phyloP scores from a whole-genome alignment of 352 stramenopile genomes.

The Phytophthora syringae region DNA sequence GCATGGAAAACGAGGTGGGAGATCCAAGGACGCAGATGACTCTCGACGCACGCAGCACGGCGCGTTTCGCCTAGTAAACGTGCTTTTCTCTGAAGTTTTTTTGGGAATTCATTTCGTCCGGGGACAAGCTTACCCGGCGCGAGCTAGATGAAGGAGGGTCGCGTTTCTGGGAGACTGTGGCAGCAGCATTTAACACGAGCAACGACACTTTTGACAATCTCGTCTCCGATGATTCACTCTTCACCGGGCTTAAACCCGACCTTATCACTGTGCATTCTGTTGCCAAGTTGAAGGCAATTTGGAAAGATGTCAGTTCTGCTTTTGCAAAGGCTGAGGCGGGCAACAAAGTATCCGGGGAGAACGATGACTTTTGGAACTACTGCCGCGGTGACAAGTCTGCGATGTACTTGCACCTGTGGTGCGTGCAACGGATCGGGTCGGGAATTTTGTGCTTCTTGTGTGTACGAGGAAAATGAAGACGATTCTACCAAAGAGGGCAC shows the following conservation, averaged over 20 bases:
- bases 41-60: neutral
- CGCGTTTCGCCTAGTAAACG: neutral
- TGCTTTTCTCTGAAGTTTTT: slow-evolving; percentile 3
- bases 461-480: neutral
- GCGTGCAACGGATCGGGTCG: too few species aligned
- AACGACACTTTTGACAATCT: neutral
- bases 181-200: neutral
- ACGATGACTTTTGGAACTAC: neutral
- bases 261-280: neutral
- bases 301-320: neutral
- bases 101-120: neutral
- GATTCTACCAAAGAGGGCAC: neutral
- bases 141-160: slow-evolving; percentile 2
- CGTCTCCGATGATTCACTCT: neutral
- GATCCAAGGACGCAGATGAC: too few species aligned
- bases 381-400: neutral
- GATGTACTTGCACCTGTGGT: neutral
- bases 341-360: neutral
- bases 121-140: neutral
- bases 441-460: neutral
- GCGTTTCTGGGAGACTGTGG: slow-evolving; percentile 8
- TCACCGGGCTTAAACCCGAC: neutral
- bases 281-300: neutral
- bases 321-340: neutral
- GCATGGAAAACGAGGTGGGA: too few species aligned